Base-by-base conservation (phyloP, 176 grass and related monocot genomes). In the Lolium perenne region DNA sequence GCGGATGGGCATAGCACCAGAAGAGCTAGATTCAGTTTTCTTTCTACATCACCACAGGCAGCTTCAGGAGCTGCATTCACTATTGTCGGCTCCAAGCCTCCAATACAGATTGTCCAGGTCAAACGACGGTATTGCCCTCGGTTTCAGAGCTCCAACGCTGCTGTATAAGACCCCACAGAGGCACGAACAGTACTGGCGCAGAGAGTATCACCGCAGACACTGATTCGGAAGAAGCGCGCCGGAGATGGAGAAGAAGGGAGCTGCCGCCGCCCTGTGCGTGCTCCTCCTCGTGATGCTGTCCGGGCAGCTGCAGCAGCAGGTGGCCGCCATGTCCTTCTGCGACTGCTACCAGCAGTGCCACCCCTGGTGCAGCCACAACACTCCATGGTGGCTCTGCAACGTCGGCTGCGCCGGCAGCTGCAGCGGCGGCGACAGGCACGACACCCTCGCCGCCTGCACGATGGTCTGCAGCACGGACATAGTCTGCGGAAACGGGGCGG, bases 311-410 rank as follows among this genome's bases (percentile, higher is more conserved):
- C 10, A 48, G 41, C 69, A 48, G 12, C n/a, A 73, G 11, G n/a
- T 74, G 43, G 71, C 11, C 71, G 71, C 71, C 71, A 74, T 74
- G 43, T 23, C 71, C 45, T 74, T 74, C 21, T 74, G 45, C 71
- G 12, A 74, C 45, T 74, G 45, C 13, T 74, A 74, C 21, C n/a
- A 25, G 10, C n/a, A 73, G 43, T 73, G 43, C 43, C n/a, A 73
- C 43, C 40, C 43, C n/a, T 21, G 70, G 70, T 23, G 70, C 70
- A 23, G 70, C 4, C 43, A 72, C 40, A 72, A 0, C 41, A 21
- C 6, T 10, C 41, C 69, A 1, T 47, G 69, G 69, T 72, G 69
- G 70, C 70, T 22, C n/a, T 72, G 70, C 11, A 72, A 47, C 10
- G 10, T 46, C 9, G 40, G n/a, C 20, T 71, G 38, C 4, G 18